Conservation (phyloP, 208 protist genomes). For the Lotmaria passim region DNA sequence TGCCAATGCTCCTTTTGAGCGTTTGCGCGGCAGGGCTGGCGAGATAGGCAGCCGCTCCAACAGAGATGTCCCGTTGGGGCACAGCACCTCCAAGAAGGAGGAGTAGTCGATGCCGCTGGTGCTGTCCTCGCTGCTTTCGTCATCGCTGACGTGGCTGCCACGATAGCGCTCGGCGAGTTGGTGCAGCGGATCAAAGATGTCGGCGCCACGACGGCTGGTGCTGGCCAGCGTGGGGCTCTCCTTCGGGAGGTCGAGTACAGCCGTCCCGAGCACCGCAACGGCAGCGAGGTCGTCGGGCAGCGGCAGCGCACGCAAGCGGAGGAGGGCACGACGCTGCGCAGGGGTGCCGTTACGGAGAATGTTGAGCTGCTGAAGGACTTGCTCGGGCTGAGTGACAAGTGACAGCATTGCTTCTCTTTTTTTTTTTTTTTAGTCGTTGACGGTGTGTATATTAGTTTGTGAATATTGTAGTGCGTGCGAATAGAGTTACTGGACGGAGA, state of each 20-base stretch:
- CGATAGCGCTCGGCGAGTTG: neutral
- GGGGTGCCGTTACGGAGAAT: slow-evolving; percentile 17
- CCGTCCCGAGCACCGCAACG: slow-evolving; percentile 14
- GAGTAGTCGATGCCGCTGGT: slow-evolving; percentile 13
- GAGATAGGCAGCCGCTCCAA: slow-evolving; percentile 18
- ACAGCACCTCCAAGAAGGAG: slow-evolving; percentile 26
- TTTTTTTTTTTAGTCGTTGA: no score
- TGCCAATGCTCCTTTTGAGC: no score
- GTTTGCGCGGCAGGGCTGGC: neutral
- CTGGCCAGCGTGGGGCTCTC: neutral
- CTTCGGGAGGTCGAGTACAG: slow-evolving; percentile 18
- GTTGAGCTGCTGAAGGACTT: neutral
- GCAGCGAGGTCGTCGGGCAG: slow-evolving; percentile 7
- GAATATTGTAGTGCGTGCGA: no score
- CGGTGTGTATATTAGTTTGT: no score
- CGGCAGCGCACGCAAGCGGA: slow-evolving; percentile 8
- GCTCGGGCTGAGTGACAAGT: neutral
- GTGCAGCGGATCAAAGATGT: neutral
- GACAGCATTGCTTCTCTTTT: no score
- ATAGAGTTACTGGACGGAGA: no score
- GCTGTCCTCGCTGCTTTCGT: neutral
- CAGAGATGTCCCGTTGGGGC: slow-evolving; percentile 18
- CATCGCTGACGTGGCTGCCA: no score
- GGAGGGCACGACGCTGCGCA: slow-evolving; percentile 8
- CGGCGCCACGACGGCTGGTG: neutral